Percentiles rank a stretch among this genome's conserved stretches.
These are phyloP conservation scores for Garcia nutans DNA, from an alignment of 345 rosid species.

Conservation along the genomic window DNA sequence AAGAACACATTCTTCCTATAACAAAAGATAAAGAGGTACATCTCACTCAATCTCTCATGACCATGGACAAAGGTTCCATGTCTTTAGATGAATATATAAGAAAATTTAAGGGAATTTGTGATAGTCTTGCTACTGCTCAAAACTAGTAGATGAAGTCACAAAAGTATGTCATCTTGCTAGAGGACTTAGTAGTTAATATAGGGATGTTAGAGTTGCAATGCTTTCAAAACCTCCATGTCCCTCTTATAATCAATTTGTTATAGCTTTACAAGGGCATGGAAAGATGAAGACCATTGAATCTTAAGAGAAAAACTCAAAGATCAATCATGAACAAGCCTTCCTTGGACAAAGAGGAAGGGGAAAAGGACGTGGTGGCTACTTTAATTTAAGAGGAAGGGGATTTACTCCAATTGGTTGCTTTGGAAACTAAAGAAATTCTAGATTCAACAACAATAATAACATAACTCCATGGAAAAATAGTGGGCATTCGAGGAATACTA, in stretches of 20 bases:
- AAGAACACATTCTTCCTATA: neutral
- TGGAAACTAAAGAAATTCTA: neutral
- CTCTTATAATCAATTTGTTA: neutral
- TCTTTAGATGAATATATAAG: conserved; percentile 1
- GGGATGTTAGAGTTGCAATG: neutral
- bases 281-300: no score
- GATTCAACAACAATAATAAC: neutral
- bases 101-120: neutral
- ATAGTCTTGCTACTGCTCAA: neutral
- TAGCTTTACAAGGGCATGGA: neutral
- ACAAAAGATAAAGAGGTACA: neutral
- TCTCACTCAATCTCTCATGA: neutral
- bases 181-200: neutral
- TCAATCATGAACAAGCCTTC: no score
- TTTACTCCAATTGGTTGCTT: neutral
- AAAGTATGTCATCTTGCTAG: neutral
- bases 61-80: neutral
- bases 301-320: no score
- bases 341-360: neutral
- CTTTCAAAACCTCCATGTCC: neutral
- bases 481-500: neutral
- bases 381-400: neutral
- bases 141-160: neutral
- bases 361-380: neutral
- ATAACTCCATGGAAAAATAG: neutral